Base-by-base conservation (phyloP, 495 filamentous ascomycete species). In the Pyrenula massariospora region DNA sequence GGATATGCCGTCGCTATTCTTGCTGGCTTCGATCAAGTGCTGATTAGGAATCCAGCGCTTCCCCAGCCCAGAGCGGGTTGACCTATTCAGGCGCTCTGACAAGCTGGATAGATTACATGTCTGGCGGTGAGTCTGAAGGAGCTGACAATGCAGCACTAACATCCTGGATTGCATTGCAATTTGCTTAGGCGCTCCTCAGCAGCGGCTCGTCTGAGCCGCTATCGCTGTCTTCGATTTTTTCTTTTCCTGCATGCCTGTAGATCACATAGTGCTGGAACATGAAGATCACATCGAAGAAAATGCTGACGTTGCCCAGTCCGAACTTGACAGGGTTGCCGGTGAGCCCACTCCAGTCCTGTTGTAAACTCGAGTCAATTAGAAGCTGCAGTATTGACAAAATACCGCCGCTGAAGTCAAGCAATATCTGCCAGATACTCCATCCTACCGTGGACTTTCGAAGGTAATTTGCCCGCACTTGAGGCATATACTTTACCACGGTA, bases 301-400 rank as follows among this genome's bases (percentile, higher is more conserved):
- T 84, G 48, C 83, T 85, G 54, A 95, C 77, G 63, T 93, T 91
- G 5, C 86, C 84, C 51, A 98, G 73, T 15, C 83, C 81, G 54
- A 98, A 79, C 70, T 98, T 98, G 59, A 91, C 83, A 2, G 92
- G 90, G 60, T 97, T 98, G 0, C 94, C 93, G 0, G 83, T 86
- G 56, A 97, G 74, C 1, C 92, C 93, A 8, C 84, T 86, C 89
- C 90, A 96, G 67, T 95, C 88, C 25, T 75, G 74, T 65, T 95
- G 86, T 10, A 95, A 68, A 57, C 84, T 88, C 21, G 87, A 89
- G 69, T 98, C 93, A 50, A 96, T 78, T 10, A 87, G 66, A 55
- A 95, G 74, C 67, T 98, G 93, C 1, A 78, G 68, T 25, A 97
- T 76, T 24, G 88, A 94, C n/a, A 96, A 68, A 2, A 92, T 61